Evolutionary conservation across 1,284 basidiomycete genomes (phyloP).

Genomic region (Puccinia coronata): DNA sequence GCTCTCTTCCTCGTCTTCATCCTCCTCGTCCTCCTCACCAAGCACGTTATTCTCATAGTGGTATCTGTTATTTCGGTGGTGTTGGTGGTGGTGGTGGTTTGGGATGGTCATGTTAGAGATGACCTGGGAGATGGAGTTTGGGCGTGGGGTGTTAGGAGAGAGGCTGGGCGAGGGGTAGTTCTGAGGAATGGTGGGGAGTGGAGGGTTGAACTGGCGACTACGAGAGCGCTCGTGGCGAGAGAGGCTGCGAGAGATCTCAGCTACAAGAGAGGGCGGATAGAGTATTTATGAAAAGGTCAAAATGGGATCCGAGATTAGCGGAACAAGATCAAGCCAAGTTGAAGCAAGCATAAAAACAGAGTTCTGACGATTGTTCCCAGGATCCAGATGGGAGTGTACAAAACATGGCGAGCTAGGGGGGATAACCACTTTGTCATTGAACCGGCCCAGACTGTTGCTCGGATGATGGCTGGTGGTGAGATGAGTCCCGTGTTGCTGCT

Average conservation of each 20-base stretch:
- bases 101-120: constrained; percentile 8
- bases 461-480: background rate
- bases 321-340: background rate
- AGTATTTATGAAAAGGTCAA: background rate
- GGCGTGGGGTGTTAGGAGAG: constrained; percentile 30
- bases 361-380: constrained; percentile 22
- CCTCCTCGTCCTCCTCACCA: constrained; percentile 17
- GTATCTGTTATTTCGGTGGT: background rate
- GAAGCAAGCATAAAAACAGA: background rate
- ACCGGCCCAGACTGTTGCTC: background rate
- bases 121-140: background rate
- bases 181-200: constrained; percentile 12
- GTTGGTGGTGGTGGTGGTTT: background rate
- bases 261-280: background rate
- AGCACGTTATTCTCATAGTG: background rate
- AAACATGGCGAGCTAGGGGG: constrained; percentile 29
- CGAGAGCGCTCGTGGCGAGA: constrained; percentile 19
- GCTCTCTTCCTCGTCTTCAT: constrained; percentile 21
- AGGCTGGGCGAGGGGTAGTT: background rate
- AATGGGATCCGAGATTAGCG: background rate
- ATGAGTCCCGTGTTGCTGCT: background rate
- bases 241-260: constrained; percentile 14
- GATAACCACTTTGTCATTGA: background rate
- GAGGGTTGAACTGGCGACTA: constrained; percentile 6
- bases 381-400: constrained; percentile 39